Conservation (phyloP, 495 filamentous ascomycete genomes). For the Echria macrotheca region DNA sequence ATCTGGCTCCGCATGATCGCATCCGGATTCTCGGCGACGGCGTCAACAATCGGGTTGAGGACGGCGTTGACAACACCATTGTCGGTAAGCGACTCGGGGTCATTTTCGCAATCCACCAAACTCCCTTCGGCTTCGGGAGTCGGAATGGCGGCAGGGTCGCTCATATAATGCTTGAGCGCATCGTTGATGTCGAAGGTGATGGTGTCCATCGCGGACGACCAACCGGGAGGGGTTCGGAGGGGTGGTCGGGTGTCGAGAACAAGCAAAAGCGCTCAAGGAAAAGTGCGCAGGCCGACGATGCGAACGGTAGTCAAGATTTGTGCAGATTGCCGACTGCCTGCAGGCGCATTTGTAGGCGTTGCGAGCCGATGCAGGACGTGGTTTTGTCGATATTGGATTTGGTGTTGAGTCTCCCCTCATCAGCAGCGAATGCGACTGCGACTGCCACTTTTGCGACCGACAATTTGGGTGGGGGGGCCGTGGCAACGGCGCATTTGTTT, state of each 20-base stretch:
- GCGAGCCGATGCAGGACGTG: conserved; percentile 3
- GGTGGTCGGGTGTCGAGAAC: background rate
- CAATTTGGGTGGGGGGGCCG: conserved; percentile 22
- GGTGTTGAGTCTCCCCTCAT: conserved; percentile 7
- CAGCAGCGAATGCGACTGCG: conserved; percentile 1
- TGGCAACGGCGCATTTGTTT: conserved; percentile 42
- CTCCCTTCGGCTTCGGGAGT: conserved; percentile 84
- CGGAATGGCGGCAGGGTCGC: conserved; percentile 74
- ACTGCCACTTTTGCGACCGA: conserved; percentile 2
- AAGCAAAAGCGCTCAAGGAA: background rate
- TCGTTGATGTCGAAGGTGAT: conserved; percentile 92
- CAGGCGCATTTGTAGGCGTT: conserved; percentile 13
- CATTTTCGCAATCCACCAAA: conserved; percentile 85
- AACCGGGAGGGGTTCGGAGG: background rate
- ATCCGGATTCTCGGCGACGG: conserved; percentile 85
- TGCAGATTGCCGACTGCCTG: conserved; percentile 8
- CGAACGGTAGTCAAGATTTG: conserved; percentile 6
- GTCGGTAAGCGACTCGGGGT: conserved; percentile 76
- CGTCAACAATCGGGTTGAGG: conserved; percentile 89
- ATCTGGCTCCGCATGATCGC: conserved; percentile 68
- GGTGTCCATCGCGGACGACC: conserved; percentile 58
- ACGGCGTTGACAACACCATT: conserved; percentile 71
- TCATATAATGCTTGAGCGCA: conserved; percentile 90
- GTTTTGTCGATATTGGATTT: conserved; percentile 4
- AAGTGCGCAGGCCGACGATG: background rate